Evolutionary conservation across 768 basidiomycete species (phyloP).

Genomic region (Leccinum aurantiacum): DNA sequence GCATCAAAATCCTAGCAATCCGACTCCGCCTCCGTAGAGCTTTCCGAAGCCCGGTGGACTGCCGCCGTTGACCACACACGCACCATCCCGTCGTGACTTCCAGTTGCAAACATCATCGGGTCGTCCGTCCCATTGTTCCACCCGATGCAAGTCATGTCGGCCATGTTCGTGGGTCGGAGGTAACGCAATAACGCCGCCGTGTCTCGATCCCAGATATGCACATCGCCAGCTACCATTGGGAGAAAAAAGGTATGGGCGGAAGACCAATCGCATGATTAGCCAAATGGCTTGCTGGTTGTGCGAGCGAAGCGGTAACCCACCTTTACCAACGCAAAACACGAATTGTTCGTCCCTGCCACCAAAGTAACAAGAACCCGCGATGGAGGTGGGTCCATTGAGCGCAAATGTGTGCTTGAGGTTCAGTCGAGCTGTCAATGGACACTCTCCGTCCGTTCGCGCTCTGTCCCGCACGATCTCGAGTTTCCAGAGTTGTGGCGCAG

Average conservation of each 20-base stretch:
- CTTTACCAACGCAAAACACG: slow-evolving; percentile 78
- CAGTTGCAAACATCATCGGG: slow-evolving; percentile 60
- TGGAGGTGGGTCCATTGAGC: slow-evolving; percentile 62
- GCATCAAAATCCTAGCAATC: slow-evolving; percentile 10
- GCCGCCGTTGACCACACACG: slow-evolving; percentile 63
- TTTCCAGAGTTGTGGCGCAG: slow-evolving; percentile 75
- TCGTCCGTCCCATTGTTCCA: slow-evolving; percentile 66
- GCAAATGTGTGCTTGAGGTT: slow-evolving; percentile 62
- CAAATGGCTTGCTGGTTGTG: not conserved
- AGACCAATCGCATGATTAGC: not conserved
- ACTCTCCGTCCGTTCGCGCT: slow-evolving; percentile 32
- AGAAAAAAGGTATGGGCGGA: not conserved
- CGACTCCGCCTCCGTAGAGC: slow-evolving; percentile 23
- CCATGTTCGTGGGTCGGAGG: slow-evolving; percentile 52
- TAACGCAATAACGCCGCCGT: slow-evolving; percentile 70
- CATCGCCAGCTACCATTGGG: slow-evolving; percentile 61
- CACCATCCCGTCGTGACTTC: slow-evolving; percentile 75
- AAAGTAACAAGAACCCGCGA: slow-evolving; percentile 79
- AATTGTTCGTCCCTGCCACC: slow-evolving; percentile 77
- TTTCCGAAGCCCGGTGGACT: slow-evolving; percentile 7
- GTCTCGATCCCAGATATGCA: slow-evolving; percentile 85
- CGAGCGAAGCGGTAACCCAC: slow-evolving; percentile 33
- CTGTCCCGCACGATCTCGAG: slow-evolving; percentile 59
- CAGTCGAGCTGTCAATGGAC: slow-evolving; percentile 23
- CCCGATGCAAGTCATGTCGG: slow-evolving; percentile 74